These are phyloP conservation scores for Xanthoconium purpureum DNA, from an alignment of 768 basidiomycete species.

Conservation along the genomic window DNA sequence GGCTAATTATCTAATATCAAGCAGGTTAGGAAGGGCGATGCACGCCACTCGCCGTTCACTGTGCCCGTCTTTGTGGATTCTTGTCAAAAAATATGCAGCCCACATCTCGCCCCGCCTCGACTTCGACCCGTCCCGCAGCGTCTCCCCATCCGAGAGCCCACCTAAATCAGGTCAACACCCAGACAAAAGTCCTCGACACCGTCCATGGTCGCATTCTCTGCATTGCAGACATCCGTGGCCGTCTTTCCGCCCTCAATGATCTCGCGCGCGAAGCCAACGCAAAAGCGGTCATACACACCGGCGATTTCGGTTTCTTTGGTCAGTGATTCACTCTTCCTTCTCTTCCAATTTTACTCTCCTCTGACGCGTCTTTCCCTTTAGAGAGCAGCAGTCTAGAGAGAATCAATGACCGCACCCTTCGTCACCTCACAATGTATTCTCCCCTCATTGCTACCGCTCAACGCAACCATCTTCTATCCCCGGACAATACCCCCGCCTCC, in stretches of 20 bases:
- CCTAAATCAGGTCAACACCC: constrained; percentile 59
- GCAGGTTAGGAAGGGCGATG: background rate
- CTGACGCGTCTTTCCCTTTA: constrained; percentile 33
- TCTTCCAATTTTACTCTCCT: background rate
- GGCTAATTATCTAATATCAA: constrained; percentile 27
- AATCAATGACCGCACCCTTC: constrained; percentile 93
- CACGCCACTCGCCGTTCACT: constrained; percentile 10
- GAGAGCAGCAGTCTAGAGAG: constrained; percentile 78
- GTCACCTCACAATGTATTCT: constrained; percentile 95
- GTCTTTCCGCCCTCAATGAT: constrained; percentile 84
- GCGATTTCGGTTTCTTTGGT: constrained; percentile 99
- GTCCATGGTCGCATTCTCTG: constrained; percentile 87
- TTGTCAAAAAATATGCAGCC: constrained; percentile 46
- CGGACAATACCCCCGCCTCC: constrained; percentile 61
- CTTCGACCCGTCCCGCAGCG: constrained; percentile 54
- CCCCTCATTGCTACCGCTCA: constrained; percentile 85
- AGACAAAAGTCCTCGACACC: constrained; percentile 77
- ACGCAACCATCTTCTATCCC: constrained; percentile 70
- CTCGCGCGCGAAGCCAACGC: constrained; percentile 87
- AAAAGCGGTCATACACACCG: constrained; percentile 92
- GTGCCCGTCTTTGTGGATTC: constrained; percentile 20
- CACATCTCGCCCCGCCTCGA: constrained; percentile 55
- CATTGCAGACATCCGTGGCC: constrained; percentile 90
- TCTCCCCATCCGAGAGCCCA: constrained; percentile 53
- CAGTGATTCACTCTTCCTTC: constrained; percentile 21